Conservation (phyloP, 2,329 filamentous ascomycete species). For the Phyllosticta paracitricarpa region DNA sequence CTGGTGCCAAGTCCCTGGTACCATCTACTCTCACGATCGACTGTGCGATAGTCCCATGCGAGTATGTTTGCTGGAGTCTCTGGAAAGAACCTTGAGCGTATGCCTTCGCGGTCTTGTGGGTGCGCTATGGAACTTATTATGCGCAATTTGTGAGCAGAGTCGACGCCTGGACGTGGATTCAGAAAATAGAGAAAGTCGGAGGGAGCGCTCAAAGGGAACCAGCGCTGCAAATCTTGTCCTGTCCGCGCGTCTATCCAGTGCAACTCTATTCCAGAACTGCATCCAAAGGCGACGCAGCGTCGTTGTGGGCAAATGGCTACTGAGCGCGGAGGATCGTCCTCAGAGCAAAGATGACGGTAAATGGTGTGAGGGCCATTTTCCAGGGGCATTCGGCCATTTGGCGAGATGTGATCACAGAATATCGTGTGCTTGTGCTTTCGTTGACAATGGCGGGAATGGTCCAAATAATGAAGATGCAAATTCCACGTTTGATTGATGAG, state of each 20-base stretch:
- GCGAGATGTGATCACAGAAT: neutral
- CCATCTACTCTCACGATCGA: slow-evolving; percentile 10
- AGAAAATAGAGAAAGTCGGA: slow-evolving; percentile 52
- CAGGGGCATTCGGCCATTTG: neutral
- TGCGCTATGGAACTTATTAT: slow-evolving; percentile 52
- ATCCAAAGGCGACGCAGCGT: slow-evolving; percentile 56
- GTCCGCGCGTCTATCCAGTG: slow-evolving; percentile 47
- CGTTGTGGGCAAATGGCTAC: slow-evolving; percentile 56
- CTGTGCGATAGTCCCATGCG: slow-evolving; percentile 18
- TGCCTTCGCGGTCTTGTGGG: slow-evolving; percentile 23
- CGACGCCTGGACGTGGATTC: slow-evolving; percentile 40
- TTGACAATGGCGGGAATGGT: neutral
- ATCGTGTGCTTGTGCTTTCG: neutral
- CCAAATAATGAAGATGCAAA: slow-evolving; percentile 8
- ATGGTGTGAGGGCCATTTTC: slow-evolving; percentile 23
- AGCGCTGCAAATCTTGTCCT: slow-evolving; percentile 42
- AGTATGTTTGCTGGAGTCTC: slow-evolving; percentile 14
- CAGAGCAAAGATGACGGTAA: slow-evolving; percentile 47
- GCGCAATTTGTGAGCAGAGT: slow-evolving; percentile 47
- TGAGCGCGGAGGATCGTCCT: slow-evolving; percentile 54
- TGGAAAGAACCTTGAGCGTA: slow-evolving; percentile 15
- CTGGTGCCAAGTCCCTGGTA: slow-evolving; percentile 1
- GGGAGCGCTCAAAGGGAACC: slow-evolving; percentile 46
- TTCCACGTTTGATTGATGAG: slow-evolving; percentile 24
- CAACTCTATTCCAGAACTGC: slow-evolving; percentile 51